phyloP scores from a whole-genome alignment of 345 rosid genomes.

The Melastoma malabathricum region DNA sequence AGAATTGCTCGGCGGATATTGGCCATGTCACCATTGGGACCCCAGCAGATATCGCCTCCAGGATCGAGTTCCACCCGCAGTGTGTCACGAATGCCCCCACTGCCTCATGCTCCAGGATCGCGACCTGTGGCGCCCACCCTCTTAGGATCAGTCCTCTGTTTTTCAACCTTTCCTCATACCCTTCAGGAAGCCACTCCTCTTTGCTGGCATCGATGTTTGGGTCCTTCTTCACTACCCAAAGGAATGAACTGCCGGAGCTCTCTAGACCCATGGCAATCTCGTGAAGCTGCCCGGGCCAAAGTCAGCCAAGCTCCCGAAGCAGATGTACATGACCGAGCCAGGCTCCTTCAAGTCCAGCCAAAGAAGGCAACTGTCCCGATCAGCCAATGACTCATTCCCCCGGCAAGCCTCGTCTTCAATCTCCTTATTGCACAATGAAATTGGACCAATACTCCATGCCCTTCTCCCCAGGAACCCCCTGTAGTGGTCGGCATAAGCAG shows the following conservation, averaged over 20 bases:
- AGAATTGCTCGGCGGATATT: slow-evolving; percentile 18
- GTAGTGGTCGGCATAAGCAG: slow-evolving; percentile 17
- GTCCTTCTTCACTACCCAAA: slow-evolving; percentile 35
- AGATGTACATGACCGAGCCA: slow-evolving; percentile 37
- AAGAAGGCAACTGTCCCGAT: slow-evolving; percentile 22
- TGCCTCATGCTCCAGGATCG: slow-evolving; percentile 26
- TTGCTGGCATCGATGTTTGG: slow-evolving; percentile 15
- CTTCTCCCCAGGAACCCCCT: slow-evolving; percentile 7
- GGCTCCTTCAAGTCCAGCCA: slow-evolving; percentile 46
- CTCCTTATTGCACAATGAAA: slow-evolving; percentile 20
- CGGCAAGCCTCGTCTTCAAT: slow-evolving; percentile 29
- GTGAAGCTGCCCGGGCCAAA: slow-evolving; percentile 16
- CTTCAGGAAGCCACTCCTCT: slow-evolving; percentile 36
- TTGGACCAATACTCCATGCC: slow-evolving; percentile 16
- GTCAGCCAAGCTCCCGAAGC: slow-evolving; percentile 30
- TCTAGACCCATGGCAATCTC: slow-evolving; percentile 44
- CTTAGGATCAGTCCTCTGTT: slow-evolving; percentile 28
- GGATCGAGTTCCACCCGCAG: slow-evolving; percentile 28
- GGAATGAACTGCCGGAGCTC: slow-evolving; percentile 32
- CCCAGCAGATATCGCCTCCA: slow-evolving; percentile 21
- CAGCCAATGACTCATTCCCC: slow-evolving; percentile 17
- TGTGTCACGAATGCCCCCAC: slow-evolving; percentile 27
- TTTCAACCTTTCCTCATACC: slow-evolving; percentile 25
- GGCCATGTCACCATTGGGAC: slow-evolving; percentile 36
- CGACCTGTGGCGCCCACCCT: slow-evolving; percentile 33